phyloP scores from a whole-genome alignment of 305 asterid species.

The Caryopteris hybrid region DNA sequence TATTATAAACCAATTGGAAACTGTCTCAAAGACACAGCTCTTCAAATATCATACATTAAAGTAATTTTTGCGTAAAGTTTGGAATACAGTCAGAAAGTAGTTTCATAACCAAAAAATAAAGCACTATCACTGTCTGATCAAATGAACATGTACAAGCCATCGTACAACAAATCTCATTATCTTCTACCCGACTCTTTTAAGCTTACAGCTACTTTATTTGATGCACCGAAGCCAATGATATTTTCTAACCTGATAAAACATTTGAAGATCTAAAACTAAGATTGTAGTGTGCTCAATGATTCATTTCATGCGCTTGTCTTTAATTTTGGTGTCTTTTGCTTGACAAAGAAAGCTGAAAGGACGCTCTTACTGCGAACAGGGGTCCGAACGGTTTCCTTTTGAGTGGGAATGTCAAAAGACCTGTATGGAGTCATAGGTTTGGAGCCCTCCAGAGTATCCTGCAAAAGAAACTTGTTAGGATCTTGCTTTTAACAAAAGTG shows the following conservation, averaged over 20 bases:
- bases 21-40: too few species aligned
- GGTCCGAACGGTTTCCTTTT: constrained; percentile 37
- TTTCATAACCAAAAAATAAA: too few species aligned
- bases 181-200: not conserved
- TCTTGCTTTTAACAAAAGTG: not conserved
- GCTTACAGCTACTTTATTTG: constrained; percentile 13
- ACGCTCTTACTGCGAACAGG: constrained; percentile 79
- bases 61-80: too few species aligned
- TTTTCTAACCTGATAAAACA: constrained; percentile 21
- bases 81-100: too few species aligned
- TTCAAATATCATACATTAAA: too few species aligned
- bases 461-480: constrained; percentile 16
- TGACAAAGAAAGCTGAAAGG: constrained; percentile 76
- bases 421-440: constrained; percentile 65
- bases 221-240: not conserved
- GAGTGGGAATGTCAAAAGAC: constrained; percentile 54
- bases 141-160: not conserved
- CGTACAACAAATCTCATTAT: not conserved
- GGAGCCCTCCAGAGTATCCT: constrained; percentile 58
- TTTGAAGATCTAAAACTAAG: not conserved
- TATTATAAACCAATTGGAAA: too few species aligned
- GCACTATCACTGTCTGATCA: too few species aligned
- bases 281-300: not conserved
- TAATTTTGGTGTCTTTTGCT: constrained; percentile 68
- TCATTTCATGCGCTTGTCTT: constrained; percentile 50